Percentiles rank a stretch among this genome's conserved stretches.
phyloP scores from a whole-genome alignment of 164 flowering plant genomes.

The Piper betle region DNA sequence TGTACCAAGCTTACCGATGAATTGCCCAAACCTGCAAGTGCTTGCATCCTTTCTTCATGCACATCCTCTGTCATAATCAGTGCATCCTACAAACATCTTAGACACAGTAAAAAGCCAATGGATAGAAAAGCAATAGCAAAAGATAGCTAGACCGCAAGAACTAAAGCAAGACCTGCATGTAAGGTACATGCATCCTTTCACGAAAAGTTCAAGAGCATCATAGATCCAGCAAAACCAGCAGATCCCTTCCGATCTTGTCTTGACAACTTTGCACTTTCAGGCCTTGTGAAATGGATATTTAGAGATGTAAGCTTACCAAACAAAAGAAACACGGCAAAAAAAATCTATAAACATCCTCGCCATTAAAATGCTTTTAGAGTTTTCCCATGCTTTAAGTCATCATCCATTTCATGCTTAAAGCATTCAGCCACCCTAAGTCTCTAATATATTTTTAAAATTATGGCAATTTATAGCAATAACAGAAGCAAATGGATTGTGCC shows the following conservation, averaged over 20 bases:
- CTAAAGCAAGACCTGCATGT: conserved; percentile 50
- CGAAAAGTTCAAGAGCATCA: conserved; percentile 82
- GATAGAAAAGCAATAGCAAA: neutral
- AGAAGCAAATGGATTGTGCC: no score
- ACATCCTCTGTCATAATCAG: conserved; percentile 99
- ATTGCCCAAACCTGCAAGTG: conserved; percentile 67
- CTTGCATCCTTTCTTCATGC: conserved; percentile 92
- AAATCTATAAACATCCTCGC: neutral
- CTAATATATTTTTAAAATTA: no score
- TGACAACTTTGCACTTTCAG: neutral
- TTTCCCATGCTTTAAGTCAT: no score
- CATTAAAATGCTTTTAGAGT: no score
- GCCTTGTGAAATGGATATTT: neutral
- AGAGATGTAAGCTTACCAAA: neutral
- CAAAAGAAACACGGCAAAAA: neutral
- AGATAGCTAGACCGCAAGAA: neutral
- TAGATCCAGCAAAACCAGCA: conserved; percentile 58
- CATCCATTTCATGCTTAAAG: no score
- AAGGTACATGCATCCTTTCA: conserved; percentile 82
- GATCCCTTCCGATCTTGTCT: conserved; percentile 48
- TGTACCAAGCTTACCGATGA: conserved; percentile 53
- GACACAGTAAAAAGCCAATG: neutral
- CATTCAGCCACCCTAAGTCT: no score
- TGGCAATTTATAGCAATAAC: no score
- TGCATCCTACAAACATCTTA: conserved; percentile 45